These are phyloP conservation scores for Penicillium brasilianum DNA, from an alignment of 2,329 filamentous ascomycete genomes.

Conservation along the genomic window DNA sequence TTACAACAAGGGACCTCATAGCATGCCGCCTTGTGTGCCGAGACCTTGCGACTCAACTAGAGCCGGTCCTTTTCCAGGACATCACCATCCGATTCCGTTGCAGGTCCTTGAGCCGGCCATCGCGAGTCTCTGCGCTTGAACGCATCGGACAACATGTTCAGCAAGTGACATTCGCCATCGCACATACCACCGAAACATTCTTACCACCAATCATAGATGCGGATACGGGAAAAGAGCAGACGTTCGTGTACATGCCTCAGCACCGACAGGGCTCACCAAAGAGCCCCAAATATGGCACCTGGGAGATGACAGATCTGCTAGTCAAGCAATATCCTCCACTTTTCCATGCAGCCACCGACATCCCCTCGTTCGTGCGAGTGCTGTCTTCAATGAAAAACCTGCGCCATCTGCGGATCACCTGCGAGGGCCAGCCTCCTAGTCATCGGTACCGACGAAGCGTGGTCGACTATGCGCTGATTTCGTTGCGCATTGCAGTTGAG, in stretches of 20 bases:
- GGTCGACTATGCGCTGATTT: slow-evolving; percentile 89
- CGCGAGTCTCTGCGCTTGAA: slow-evolving; percentile 73
- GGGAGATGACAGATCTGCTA: slow-evolving; percentile 78
- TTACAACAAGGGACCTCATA: slow-evolving; percentile 41
- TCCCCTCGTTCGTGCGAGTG: slow-evolving; percentile 79
- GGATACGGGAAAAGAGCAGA: slow-evolving; percentile 74
- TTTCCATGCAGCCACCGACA: slow-evolving; percentile 88
- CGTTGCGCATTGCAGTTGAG: slow-evolving; percentile 81
- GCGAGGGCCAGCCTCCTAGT: slow-evolving; percentile 70
- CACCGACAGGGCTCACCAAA: slow-evolving; percentile 50
- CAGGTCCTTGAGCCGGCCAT: slow-evolving; percentile 75
- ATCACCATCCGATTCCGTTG: slow-evolving; percentile 56
- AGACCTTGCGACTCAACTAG: slow-evolving; percentile 40
- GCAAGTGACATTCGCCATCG: slow-evolving; percentile 76
- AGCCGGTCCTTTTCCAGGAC: slow-evolving; percentile 49
- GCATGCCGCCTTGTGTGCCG: slow-evolving; percentile 45
- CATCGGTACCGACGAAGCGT: slow-evolving; percentile 76
- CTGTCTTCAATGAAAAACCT: slow-evolving; percentile 72
- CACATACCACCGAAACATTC: slow-evolving; percentile 78
- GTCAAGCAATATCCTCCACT: slow-evolving; percentile 86
- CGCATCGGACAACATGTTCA: slow-evolving; percentile 80
- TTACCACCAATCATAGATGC: slow-evolving; percentile 84
- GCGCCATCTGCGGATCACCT: slow-evolving; percentile 75
- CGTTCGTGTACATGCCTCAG: slow-evolving; percentile 81
- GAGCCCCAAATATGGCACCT: slow-evolving; percentile 75